These are phyloP conservation scores for Stereocaulon alpinum DNA, from an alignment of 495 filamentous ascomycete species.

Conservation along the genomic window DNA sequence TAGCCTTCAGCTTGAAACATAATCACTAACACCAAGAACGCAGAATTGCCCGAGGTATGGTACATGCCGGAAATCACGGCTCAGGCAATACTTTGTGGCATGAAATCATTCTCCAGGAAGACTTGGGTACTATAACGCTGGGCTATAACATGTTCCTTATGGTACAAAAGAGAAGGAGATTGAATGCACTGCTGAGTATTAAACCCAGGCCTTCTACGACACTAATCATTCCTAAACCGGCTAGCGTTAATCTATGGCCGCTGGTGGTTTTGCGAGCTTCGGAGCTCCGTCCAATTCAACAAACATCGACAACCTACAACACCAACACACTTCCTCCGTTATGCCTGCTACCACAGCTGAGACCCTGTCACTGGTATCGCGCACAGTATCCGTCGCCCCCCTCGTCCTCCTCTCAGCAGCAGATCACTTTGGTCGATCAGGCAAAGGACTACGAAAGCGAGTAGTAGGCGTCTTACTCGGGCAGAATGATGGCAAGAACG, in stretches of 20 bases:
- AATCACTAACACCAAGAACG: too few relatives aligned
- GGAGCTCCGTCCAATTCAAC: background rate
- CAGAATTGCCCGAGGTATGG: too few relatives aligned
- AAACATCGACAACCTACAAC: background rate
- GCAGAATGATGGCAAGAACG: slow-evolving; percentile 89
- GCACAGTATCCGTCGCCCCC: slow-evolving; percentile 92
- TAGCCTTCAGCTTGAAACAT: too few relatives aligned
- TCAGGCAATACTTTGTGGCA: too few relatives aligned
- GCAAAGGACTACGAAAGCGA: slow-evolving; percentile 80
- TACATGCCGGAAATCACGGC: too few relatives aligned
- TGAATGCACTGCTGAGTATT: background rate
- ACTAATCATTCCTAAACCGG: background rate
- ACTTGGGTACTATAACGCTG: too few relatives aligned
- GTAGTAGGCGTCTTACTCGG: slow-evolving; percentile 93
- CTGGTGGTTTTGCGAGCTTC: background rate
- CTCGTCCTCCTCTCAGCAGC: slow-evolving; percentile 95
- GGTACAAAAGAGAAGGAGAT: too few relatives aligned
- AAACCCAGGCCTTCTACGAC: background rate
- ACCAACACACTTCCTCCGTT: background rate
- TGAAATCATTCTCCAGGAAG: too few relatives aligned
- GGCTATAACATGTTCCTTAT: too few relatives aligned
- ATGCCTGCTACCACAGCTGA: slow-evolving; percentile 96
- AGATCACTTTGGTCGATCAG: slow-evolving; percentile 94
- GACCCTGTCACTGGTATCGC: slow-evolving; percentile 80
- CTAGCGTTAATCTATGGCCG: background rate